Base-by-base conservation (phyloP, 352 stramenopile genomes). In the Pythium phragmitis region DNA sequence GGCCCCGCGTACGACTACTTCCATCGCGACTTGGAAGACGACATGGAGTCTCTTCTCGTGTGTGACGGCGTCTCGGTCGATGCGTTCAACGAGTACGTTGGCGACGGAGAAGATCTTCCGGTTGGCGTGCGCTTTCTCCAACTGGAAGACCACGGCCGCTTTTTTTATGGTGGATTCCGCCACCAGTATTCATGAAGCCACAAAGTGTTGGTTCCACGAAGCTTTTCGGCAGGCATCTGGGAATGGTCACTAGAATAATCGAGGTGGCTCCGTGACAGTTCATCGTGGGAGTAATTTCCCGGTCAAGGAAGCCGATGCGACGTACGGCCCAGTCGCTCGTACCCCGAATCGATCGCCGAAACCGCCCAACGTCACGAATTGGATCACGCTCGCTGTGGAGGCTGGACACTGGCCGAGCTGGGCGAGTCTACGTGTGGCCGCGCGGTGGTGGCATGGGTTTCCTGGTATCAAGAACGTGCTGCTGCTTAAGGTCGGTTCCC, bases 251-350 rank as follows among this genome's bases (percentile, higher is more conserved):
- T 61, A 63, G 62, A 43, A 68, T 48, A 21, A 14, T 39, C 49
- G n/a, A 2, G 2, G 39, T 1, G 68, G 68, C 63, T 58, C 68
- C 21, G 65, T 46, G 63, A 74, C 68, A 1, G 47, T 16, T 0
- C 45, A 47, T 21, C 63, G 50, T 41, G 19, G 6, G 4, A 52
- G 46, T 36, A 36, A 8, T 1, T 8, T 37, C 8, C 68, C 49
- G 7, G 16, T 57, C n/a, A 74, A 74, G 45, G 68, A 74, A 49
- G 68, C 68, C n/a, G 63, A 74, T 55, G 60, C 63, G 47, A 61
- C 49, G 3, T 74, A 62, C 36, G 68, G 68, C 2, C 68, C 68
- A 36, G 19, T 41, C 1, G 2, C 16, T 48, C 8, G 0, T 8
- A 74, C 45, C 11, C 33, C 37, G 2, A 12, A 33, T 39, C 30